phyloP scores from a whole-genome alignment of 257 asterid species.

The Ehretia macrophylla region DNA sequence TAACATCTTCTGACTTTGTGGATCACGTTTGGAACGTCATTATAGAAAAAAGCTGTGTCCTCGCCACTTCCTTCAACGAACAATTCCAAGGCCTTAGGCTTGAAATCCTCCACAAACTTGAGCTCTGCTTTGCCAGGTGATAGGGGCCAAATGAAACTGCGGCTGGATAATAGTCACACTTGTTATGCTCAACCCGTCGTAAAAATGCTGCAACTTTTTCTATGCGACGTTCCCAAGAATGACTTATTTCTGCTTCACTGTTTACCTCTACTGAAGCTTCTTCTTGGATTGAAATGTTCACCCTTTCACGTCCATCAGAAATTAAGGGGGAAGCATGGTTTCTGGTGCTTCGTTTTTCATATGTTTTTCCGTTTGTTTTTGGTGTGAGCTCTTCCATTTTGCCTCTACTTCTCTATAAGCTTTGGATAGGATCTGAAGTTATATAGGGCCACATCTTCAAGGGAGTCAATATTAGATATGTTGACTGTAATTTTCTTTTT shows the following conservation, averaged over 20 bases:
- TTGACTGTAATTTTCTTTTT: no score
- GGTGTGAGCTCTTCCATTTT: no score
- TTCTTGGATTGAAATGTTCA: no score
- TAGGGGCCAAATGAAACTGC: conserved; percentile 31
- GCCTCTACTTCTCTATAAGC: no score
- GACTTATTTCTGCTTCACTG: neutral
- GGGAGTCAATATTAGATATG: no score
- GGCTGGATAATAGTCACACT: conserved; percentile 12
- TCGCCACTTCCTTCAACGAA: conserved; percentile 9
- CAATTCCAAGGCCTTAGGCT: conserved; percentile 13
- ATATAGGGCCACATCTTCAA: no score
- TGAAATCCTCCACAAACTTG: conserved; percentile 21
- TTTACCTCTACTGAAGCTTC: no score
- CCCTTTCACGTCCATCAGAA: no score
- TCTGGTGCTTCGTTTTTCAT: no score
- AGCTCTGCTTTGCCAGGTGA: conserved; percentile 23
- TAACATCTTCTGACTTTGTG: conserved; percentile 18
- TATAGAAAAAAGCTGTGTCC: conserved; percentile 2
- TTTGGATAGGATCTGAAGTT: no score
- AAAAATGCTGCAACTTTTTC: conserved; percentile 16
- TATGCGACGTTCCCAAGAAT: neutral
- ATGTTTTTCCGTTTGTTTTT: no score
- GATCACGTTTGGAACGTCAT: conserved; percentile 1
- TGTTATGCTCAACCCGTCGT: neutral
- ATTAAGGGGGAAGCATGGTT: no score